Percentiles rank a stretch among this genome's conserved stretches.
phyloP scores from a whole-genome alignment of 768 basidiomycete species.

The Lentinula guzmanii region DNA sequence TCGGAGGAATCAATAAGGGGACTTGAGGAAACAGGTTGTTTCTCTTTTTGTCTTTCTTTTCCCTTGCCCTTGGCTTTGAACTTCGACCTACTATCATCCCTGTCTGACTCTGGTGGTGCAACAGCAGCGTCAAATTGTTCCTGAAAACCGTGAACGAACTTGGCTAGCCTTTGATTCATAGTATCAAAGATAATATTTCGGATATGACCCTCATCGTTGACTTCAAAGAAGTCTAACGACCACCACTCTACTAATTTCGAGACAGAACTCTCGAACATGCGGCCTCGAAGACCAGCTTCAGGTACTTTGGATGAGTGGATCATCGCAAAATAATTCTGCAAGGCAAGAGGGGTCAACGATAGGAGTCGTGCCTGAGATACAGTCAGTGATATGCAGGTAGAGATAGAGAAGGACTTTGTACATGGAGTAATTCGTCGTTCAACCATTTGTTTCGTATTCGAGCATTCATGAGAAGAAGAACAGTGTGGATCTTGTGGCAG shows the following conservation, averaged over 20 bases:
- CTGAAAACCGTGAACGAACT: conserved; percentile 4
- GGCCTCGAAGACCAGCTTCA: conserved; percentile 74
- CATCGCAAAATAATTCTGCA: conserved; percentile 76
- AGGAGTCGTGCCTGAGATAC: conserved; percentile 74
- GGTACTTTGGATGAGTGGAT: conserved; percentile 81
- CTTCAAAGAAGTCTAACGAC: conserved; percentile 64
- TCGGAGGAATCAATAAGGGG: conserved; percentile 21
- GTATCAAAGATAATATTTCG: conserved; percentile 75
- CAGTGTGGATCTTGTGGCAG: conserved; percentile 86
- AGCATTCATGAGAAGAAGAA: conserved; percentile 74
- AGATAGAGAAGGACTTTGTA: conserved; percentile 29
- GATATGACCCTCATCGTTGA: conserved; percentile 59
- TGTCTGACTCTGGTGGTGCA: background rate
- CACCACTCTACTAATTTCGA: conserved; percentile 80
- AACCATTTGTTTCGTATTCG: conserved; percentile 75
- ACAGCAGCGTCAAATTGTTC: background rate
- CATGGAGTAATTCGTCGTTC: conserved; percentile 79
- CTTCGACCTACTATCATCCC: background rate
- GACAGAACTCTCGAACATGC: conserved; percentile 82
- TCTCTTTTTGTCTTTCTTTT: conserved; percentile 18
- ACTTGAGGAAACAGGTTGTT: background rate
- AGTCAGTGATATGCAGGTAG: conserved; percentile 6
- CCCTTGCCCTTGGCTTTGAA: conserved; percentile 11
- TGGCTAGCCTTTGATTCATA: conserved; percentile 41
- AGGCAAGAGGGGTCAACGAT: conserved; percentile 73